phyloP scores from a whole-genome alignment of 345 rosid species.

The Boechera stricta region DNA sequence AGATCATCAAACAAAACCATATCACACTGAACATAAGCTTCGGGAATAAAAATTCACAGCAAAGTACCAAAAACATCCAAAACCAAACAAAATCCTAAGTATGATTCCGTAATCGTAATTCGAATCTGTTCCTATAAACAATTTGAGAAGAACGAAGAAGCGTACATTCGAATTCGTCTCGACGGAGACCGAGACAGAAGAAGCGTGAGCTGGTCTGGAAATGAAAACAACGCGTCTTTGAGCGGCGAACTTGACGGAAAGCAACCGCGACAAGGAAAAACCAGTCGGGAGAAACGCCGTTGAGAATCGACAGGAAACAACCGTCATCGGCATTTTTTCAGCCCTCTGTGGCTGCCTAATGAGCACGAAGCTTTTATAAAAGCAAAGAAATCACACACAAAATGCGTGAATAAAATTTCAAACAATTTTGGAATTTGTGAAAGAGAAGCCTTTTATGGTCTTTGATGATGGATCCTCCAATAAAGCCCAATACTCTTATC shows the following conservation, averaged over 20 bases:
- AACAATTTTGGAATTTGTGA: background rate
- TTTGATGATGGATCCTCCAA: background rate
- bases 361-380: constrained; percentile 35
- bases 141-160: background rate
- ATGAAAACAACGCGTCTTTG: constrained; percentile 6
- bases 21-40: background rate
- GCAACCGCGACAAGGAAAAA: constrained; percentile 34
- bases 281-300: constrained; percentile 26
- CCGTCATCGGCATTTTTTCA: constrained; percentile 30
- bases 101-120: background rate
- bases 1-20: background rate
- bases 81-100: background rate
- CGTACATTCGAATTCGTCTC: constrained; percentile 57
- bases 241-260: constrained; percentile 15
- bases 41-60: background rate
- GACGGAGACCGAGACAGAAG: constrained; percentile 54
- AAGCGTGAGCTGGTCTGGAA: constrained; percentile 47
- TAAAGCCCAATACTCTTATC: constrained; percentile 19
- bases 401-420: constrained; percentile 10
- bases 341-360: constrained; percentile 26
- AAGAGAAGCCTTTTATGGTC: background rate
- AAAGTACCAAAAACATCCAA: background rate
- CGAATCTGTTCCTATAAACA: background rate
- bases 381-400: constrained; percentile 14
- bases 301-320: constrained; percentile 39